Evolutionary conservation across 1,284 basidiomycete species (phyloP), one percentile per base, ranked within the genome.

Genomic region (Trichosporon coremiiforme): DNA sequence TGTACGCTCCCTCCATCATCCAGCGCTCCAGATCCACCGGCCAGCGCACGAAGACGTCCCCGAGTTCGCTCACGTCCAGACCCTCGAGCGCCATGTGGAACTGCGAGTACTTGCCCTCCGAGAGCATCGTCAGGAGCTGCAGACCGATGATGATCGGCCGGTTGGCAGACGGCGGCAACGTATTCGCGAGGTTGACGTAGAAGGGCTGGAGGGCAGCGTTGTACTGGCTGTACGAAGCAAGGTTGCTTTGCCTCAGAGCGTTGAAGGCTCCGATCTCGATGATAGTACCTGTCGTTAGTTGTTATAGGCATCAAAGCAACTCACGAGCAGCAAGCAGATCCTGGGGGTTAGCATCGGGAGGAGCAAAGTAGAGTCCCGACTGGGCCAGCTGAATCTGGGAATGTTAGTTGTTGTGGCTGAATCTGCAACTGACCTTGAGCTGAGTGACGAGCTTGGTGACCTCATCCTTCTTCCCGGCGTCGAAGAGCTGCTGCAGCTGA

Each of bases 31-130:
- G 87, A 80, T 94, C 93, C 69, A 95, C 90, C 1, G 93, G 92
- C 81, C 94, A 92, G 70, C 88, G 88, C 75, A 95, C 90, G 81
- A 88, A 95, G 17, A 89, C 89, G 81, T 93, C 93, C 35, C 88
- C 86, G 45, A 88, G 85, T 73, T 92, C 88, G 60, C 88, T 87
- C 33, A 77, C 73, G 65, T 79, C 77, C 22, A 99, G 88, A n/a
- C 93, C 92, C 83, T 99, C 97, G 70, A 99, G 89, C n/a, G 93
- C 90, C n/a, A 94, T 97, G 83, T 99, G 97, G 86, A 99, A 99
- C 79, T 96, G 92, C 55, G 96, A 94, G 80, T 98, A 97, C 79
- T 93, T 90, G 84, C 98, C 98, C 83, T 96, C 93, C 1, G 93
- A 94, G 74, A 99, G 89, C 71, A 98, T 89, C 31, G 94, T 92